Base-by-base conservation (phyloP, 1,284 basidiomycete genomes). In the Pseudozyma hubeiensis region DNA sequence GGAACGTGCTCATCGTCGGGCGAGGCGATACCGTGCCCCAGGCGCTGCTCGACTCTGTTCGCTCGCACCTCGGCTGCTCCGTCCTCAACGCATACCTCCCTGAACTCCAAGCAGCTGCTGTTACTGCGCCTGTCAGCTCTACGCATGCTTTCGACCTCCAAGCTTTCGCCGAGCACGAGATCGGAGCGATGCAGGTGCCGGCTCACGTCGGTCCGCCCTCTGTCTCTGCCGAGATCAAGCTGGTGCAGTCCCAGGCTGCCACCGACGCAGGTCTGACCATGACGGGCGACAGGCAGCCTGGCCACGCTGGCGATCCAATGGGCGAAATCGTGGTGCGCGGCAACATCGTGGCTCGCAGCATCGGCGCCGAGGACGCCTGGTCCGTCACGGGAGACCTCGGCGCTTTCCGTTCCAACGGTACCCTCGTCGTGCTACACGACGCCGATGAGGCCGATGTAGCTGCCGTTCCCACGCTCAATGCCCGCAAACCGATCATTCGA, bases 171-270 rank as follows among this genome's bases (percentile, higher is more conserved):
- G 59, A 66, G 14, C 68, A 76, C 58, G 67, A 74, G 45, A 50
- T 72, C 3, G 63, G 53, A 2, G 63, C 61, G 16, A 73, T 77
- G 52, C 64, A 74, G 51, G 53, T 75, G 16, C 71, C 70, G 2
- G 72, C 79, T 9, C 79, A 82, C 34, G 77, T 78, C 10, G 82
- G 82, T n/a, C 79, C 82, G 7, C 80, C 82, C 13, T 63, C 70
- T 11, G 81, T 83, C 24, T 54, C 75, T 37, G 53, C 68, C 44
- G 82, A 84, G 54, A 7, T 83, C 41, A 84, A 83, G 67, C 64
- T 84, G 7, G 68, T 76, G n/a, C 60, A 81, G 46, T 70, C 69
- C 29, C 48, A 52, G 29, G 31, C 48, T 2, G 77, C 76, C 5
- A 33, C 56, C 4, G 45, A 54, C 5, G 61, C 64, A 13, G 65